A percentile compares a stretch with the other conserved stretches of the same genome.
Evolutionary conservation across 2,329 filamentous ascomycete genomes (phyloP).

Genomic region (Pezicula neosporulosa): DNA sequence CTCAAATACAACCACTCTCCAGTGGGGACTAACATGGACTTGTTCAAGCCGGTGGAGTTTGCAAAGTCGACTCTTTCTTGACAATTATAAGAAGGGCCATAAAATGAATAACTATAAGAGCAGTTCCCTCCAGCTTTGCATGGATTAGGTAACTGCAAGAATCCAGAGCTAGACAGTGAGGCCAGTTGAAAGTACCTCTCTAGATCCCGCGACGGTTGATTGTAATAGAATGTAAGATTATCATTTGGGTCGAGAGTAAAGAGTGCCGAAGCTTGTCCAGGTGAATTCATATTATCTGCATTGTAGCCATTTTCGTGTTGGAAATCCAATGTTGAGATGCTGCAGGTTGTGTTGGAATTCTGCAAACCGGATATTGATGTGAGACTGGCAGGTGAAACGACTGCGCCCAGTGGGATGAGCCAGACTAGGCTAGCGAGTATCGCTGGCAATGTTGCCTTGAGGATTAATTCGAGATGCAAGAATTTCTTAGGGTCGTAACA

Average conservation of each 20-base stretch:
- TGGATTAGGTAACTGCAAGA: not conserved
- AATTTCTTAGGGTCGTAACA: not conserved
- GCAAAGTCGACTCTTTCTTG: not conserved
- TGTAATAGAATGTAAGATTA: constrained; percentile 1
- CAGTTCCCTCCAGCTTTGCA: not conserved
- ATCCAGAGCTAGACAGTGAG: not conserved
- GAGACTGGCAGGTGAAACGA: not conserved
- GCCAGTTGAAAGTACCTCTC: not conserved
- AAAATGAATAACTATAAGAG: not conserved
- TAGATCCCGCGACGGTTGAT: not conserved
- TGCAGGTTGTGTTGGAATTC: not conserved
- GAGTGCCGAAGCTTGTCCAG: not conserved
- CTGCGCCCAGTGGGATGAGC: not conserved
- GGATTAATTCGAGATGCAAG: not conserved
- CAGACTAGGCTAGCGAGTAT: not conserved
- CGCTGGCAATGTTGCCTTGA: not conserved
- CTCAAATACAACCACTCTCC: not conserved
- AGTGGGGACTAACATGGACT: not conserved
- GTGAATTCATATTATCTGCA: not conserved
- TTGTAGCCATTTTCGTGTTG: not conserved
- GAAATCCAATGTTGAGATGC: not conserved
- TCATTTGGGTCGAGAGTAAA: not conserved
- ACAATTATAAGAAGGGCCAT: not conserved
- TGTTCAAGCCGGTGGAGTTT: not conserved
- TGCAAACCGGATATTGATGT: not conserved